Evolutionary conservation across 1,284 basidiomycete species (phyloP), one percentile per base, ranked within the genome.

Genomic region (Ustilago curta): DNA sequence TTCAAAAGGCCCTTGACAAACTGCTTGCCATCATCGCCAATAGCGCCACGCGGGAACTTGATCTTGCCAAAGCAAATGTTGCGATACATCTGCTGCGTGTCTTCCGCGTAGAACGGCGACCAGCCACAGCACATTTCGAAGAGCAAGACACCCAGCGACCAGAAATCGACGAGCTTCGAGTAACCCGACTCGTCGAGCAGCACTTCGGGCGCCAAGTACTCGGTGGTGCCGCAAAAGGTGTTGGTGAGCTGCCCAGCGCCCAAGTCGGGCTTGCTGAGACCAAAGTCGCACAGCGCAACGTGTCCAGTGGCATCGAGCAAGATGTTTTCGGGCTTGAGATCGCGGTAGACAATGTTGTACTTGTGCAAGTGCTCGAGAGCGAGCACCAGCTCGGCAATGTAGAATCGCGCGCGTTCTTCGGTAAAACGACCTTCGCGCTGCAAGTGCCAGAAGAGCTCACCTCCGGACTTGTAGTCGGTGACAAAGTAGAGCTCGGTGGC

Each of bases 71-170:
- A 87, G 55, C 95, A 98, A 79, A 99, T 99, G 87, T 96, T 93
- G 89, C 95, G 95, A 88, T 99, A 99, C 97, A 99, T 99, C 86
- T 97, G 94, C 85, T 99, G 96, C 18, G 95, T 98, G 85, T 99
- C 97, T 83, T 99, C 97, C 16, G 96, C 96, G 84, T 99, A 99
- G 87, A 99, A 99, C 39, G 97, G 97, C 85, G 93, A 95, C 97
- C 97, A 99, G 18, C 97, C 97, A 82, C 97, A 99, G 85, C 96
- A 99, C 97, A 99, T 99, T 58, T 87, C 86, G 62, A 87, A 87
- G 5, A 87, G 76, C 23, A 87, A 70, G 50, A 84, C 83, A 53
- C 95, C 95, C 12, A 98, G 87, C 53, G 92, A 94, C 97, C 97
- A 99, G 85, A 99, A 99, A 85, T 99, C 97, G 77, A 99, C 97